phyloP scores from a whole-genome alignment of 2,329 filamentous ascomycete genomes.

The Fusarium sp. region DNA sequence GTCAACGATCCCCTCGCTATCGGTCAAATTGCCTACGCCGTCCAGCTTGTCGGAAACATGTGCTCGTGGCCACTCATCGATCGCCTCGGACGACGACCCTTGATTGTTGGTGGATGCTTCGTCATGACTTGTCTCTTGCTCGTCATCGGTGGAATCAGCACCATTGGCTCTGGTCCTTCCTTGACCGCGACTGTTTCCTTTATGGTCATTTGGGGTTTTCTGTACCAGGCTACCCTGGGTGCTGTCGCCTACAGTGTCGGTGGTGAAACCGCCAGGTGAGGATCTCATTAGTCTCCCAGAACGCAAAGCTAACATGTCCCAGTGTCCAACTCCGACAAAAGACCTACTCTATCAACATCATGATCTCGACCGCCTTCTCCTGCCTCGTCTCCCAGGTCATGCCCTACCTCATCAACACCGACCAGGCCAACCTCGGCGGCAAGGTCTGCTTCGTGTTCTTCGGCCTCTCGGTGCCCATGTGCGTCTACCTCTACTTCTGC shows the following conservation, averaged over 20 bases:
- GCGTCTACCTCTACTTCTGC: conserved; percentile 49
- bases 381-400: conserved; percentile 47
- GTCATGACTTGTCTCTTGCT: conserved; percentile 46
- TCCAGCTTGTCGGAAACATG: conserved; percentile 48
- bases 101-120: conserved; percentile 46
- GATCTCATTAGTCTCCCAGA: too few species aligned
- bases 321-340: conserved; percentile 48
- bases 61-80: conserved; percentile 48
- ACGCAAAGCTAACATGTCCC: not conserved
- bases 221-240: conserved; percentile 48
- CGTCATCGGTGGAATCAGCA: conserved; percentile 49
- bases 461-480: conserved; percentile 46
- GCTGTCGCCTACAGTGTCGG: conserved; percentile 48
- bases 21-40: conserved; percentile 45
- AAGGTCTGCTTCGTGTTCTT: conserved; percentile 51
- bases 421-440: conserved; percentile 48
- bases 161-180: conserved; percentile 36
- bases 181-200: conserved; percentile 45
- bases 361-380: conserved; percentile 46
- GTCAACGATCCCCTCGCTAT: conserved; percentile 46
- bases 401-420: conserved; percentile 46
- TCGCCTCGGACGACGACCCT: conserved; percentile 45
- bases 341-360: conserved; percentile 51
- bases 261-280: conserved; percentile 46
- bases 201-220: conserved; percentile 46